Conservation (phyloP, 345 rosid genomes). For the Excoecaria cochinchinensis region DNA sequence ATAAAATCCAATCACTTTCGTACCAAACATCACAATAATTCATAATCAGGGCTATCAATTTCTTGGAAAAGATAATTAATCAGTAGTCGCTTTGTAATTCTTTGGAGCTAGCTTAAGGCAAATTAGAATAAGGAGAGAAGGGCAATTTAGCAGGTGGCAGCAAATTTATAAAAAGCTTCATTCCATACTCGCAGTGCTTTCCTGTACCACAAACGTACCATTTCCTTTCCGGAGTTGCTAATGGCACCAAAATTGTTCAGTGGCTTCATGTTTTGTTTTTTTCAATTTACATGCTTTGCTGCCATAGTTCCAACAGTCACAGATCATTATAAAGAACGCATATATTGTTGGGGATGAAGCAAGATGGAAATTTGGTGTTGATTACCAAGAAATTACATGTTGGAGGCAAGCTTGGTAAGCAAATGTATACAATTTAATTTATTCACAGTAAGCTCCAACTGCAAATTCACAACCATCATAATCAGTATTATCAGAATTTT, state of each 20-base stretch:
- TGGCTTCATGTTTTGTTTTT: no score
- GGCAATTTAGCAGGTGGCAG: background rate
- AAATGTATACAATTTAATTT: slow-evolving; percentile 21
- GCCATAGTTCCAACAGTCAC: slow-evolving; percentile 3
- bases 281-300: slow-evolving; percentile 5
- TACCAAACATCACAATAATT: no score
- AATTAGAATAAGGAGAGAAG: no score
- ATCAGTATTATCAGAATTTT: no score
- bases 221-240: slow-evolving; percentile 21
- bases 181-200: slow-evolving; percentile 6
- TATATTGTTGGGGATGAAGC: slow-evolving; percentile 28
- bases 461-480: slow-evolving; percentile 19
- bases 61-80: no score
- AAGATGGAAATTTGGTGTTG: slow-evolving; percentile 34
- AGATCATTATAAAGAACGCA: slow-evolving; percentile 24
- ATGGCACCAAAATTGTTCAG: background rate
- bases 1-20: no score
- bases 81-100: no score
- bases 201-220: slow-evolving; percentile 23
- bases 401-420: slow-evolving; percentile 8
- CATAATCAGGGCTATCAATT: no score
- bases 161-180: slow-evolving; percentile 15
- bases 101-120: no score
- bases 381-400: slow-evolving; percentile 28
- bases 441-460: slow-evolving; percentile 10